A percentile compares a stretch with the other conserved stretches of the same genome.
Conservation (phyloP, 345 rosid genomes). For the Lepidium aucheri region DNA sequence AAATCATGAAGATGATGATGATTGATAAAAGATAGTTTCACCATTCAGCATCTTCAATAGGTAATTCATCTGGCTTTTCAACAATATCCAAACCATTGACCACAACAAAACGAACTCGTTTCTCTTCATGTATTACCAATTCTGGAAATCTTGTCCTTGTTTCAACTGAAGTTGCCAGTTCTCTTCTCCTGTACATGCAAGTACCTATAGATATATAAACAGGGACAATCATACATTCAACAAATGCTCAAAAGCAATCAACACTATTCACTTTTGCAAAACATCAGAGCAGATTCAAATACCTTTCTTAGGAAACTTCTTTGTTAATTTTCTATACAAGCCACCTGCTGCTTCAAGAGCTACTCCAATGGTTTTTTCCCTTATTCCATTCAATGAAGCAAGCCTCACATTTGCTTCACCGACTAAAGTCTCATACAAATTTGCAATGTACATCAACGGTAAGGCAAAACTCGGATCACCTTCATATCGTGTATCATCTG, state of each 20-base stretch:
- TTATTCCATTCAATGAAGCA: constrained; percentile 65
- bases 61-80: constrained; percentile 60
- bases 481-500: constrained; percentile 60
- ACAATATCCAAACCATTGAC: constrained; percentile 89
- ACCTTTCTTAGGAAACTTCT: constrained; percentile 94
- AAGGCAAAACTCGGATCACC: constrained; percentile 68
- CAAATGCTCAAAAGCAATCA: background rate
- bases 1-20: background rate
- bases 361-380: constrained; percentile 77
- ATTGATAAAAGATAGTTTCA: constrained; percentile 18
- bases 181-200: constrained; percentile 77
- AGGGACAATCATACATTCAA: background rate
- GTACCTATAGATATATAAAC: constrained; percentile 37
- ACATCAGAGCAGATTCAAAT: background rate
- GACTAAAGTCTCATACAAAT: constrained; percentile 75
- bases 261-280: background rate
- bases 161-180: constrained; percentile 85
- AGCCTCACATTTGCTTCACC: constrained; percentile 68
- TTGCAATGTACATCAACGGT: constrained; percentile 92
- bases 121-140: constrained; percentile 89
- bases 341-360: constrained; percentile 98
- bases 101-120: constrained; percentile 89
- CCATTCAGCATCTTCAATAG: constrained; percentile 85
- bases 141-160: constrained; percentile 93
- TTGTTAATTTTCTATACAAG: constrained; percentile 71